phyloP scores from a whole-genome alignment of 2,329 filamentous ascomycete species.

The Ascochyta fabae region DNA sequence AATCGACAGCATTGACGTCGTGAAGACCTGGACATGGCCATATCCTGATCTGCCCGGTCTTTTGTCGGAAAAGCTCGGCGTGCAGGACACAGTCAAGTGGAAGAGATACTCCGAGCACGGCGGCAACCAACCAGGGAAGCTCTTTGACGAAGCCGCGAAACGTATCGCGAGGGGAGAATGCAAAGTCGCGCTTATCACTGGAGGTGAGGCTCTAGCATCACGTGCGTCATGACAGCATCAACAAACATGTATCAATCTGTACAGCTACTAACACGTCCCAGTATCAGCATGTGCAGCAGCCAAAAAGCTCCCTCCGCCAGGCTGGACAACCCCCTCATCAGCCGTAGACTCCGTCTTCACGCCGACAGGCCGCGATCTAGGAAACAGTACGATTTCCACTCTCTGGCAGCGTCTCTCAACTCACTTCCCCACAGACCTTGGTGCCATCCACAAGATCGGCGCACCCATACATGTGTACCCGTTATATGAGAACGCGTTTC shows the following conservation, averaged over 20 bases:
- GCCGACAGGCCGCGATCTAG: constrained; percentile 56
- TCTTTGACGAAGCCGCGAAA: constrained; percentile 69
- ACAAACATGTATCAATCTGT: background rate
- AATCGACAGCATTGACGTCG: constrained; percentile 66
- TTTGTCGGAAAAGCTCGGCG: constrained; percentile 58
- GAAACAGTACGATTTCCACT: constrained; percentile 47
- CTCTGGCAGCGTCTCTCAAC: constrained; percentile 22
- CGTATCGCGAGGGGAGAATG: constrained; percentile 61
- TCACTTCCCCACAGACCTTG: constrained; percentile 55
- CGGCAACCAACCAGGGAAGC: constrained; percentile 66
- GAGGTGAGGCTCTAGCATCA: constrained; percentile 70
- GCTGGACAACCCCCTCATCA: constrained; percentile 62
- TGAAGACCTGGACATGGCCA: constrained; percentile 70
- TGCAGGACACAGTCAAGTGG: constrained; percentile 56
- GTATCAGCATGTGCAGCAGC: constrained; percentile 61
- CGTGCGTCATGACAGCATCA: constrained; percentile 46
- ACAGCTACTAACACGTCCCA: constrained; percentile 27
- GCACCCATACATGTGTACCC: constrained; percentile 72
- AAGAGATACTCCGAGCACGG: constrained; percentile 64
- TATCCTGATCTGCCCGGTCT: constrained; percentile 65
- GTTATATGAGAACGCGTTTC: constrained; percentile 69
- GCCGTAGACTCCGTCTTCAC: constrained; percentile 58
- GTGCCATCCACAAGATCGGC: constrained; percentile 64
- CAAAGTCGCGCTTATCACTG: constrained; percentile 65
- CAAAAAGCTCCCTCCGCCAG: constrained; percentile 62